Conservation (phyloP, 75 land plant species). For the Cupressus sempervirens region DNA sequence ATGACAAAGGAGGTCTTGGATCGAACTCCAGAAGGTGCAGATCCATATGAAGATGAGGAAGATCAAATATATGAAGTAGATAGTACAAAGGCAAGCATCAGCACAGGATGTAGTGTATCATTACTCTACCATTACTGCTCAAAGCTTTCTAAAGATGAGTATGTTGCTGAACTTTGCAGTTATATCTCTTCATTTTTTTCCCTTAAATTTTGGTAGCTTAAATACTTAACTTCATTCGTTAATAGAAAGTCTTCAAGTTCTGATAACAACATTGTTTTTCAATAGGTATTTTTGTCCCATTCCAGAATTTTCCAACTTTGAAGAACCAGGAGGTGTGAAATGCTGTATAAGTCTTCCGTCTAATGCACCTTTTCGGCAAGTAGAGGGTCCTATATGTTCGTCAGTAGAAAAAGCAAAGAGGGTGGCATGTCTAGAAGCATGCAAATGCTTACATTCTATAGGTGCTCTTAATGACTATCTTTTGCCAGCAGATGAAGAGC, state of each 20-base stretch:
- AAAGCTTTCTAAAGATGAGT: constrained; percentile 77
- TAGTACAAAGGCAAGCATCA: constrained; percentile 75
- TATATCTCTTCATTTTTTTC: background rate
- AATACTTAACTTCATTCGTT: background rate
- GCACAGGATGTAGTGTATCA: constrained; percentile 61
- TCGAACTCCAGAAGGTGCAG: constrained; percentile 34
- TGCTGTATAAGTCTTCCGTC: constrained; percentile 71
- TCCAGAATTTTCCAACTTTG: constrained; percentile 51
- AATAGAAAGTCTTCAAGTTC: background rate
- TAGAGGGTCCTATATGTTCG: constrained; percentile 51
- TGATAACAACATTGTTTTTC: background rate
- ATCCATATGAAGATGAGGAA: constrained; percentile 27
- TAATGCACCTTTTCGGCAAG: constrained; percentile 60
- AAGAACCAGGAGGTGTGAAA: constrained; percentile 45
- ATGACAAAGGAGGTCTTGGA: constrained; percentile 56
- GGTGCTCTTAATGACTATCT: constrained; percentile 82
- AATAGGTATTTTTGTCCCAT: constrained; percentile 61
- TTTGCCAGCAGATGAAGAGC: constrained; percentile 42
- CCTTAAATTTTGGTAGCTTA: background rate
- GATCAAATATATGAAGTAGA: constrained; percentile 59
- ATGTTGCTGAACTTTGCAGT: constrained; percentile 10
- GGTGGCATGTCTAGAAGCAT: constrained; percentile 76
- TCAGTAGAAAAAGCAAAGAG: constrained; percentile 67
- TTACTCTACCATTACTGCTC: constrained; percentile 87
- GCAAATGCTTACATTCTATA: constrained; percentile 52